Base-by-base conservation (phyloP, 768 basidiomycete genomes). In the Termitomyces sp. region DNA sequence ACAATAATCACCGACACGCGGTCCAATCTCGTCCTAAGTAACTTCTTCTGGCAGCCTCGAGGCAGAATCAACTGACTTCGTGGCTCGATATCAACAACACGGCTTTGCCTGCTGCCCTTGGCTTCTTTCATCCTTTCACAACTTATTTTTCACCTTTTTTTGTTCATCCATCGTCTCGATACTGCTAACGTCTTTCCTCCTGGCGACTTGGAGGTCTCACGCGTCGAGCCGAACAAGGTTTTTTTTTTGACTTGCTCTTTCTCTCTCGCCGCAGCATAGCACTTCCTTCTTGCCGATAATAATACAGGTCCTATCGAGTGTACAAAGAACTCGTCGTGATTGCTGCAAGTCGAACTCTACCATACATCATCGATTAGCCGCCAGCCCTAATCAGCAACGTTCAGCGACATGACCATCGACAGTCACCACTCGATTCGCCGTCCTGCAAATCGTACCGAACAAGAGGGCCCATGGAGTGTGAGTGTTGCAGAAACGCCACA, bases 401-500 rank as follows among this genome's bases (percentile, higher is more conserved):
- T 35, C 5, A 67, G 66, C 66, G 61, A 56, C 33, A 62, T 62
- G 63, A 60, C 62, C 35, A 53, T 62, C 38, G 60, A 63, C 44
- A 57, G 59, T 51, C 57, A 62, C 44, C 57, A 60, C 50, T 56
- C 71, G 44, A 58, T 66, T 48, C 74, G 79, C 62, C 75, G 80
- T 66, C 78, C 71, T 55, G 80, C 78, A 43, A 76, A 84, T 35
- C 81, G 88, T 48, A 77, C 86, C 60, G 88, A 91, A 68, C 83
- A 89, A 70, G 89, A 91, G 66, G 89, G 88, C 14, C 89, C 84
- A 23, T 94, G 92, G 92, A 84, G 84, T 65, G 83, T 94, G 67
- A 90, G 88, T 68, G 90, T 93, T 61, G 92, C 92, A 60, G 89
- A 92, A 75, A 86, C 84, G 52, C 88, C 88, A 23, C 81, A 90